phyloP scores from a whole-genome alignment of 1,139 yeast genomes.

The Saccharomycopsis hybrid region DNA sequence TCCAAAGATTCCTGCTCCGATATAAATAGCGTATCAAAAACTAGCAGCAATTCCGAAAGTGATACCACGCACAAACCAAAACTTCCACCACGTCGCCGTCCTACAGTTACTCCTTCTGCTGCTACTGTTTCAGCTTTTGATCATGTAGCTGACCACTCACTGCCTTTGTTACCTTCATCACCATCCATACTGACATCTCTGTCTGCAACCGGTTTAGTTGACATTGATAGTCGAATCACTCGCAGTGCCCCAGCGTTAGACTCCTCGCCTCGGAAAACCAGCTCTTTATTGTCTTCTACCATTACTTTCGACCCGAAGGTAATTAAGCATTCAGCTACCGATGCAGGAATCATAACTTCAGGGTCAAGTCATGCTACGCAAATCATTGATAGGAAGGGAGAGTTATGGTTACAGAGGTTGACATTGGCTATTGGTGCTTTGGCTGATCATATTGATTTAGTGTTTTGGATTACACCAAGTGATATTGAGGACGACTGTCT shows the following conservation, averaged over 20 bases:
- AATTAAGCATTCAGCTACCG: slow-evolving; percentile 14
- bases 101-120: too few relatives aligned
- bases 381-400: slow-evolving; percentile 38
- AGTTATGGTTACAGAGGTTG: slow-evolving; percentile 43
- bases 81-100: too few relatives aligned
- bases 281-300: not conserved
- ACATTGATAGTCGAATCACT: not conserved
- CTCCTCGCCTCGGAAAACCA: not conserved
- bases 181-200: too few relatives aligned
- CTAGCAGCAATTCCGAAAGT: too few relatives aligned
- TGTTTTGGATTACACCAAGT: slow-evolving; percentile 29
- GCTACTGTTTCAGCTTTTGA: too few relatives aligned
- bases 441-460: slow-evolving; percentile 31
- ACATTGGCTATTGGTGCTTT: slow-evolving; percentile 34
- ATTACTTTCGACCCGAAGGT: slow-evolving; percentile 5
- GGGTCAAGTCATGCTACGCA: slow-evolving; percentile 12
- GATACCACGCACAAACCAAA: too few relatives aligned
- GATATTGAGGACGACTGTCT: slow-evolving; percentile 27
- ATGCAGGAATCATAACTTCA: slow-evolving; percentile 15
- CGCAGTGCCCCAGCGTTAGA: not conserved
- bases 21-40: too few relatives aligned
- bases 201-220: not conserved
- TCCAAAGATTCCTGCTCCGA: too few relatives aligned
- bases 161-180: too few relatives aligned
- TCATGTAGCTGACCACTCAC: too few relatives aligned